Percentiles rank a stretch among this genome's conserved stretches.
These are phyloP conservation scores for Eucalyptus cladocalyx DNA, from an alignment of 345 rosid species.

Conservation along the genomic window DNA sequence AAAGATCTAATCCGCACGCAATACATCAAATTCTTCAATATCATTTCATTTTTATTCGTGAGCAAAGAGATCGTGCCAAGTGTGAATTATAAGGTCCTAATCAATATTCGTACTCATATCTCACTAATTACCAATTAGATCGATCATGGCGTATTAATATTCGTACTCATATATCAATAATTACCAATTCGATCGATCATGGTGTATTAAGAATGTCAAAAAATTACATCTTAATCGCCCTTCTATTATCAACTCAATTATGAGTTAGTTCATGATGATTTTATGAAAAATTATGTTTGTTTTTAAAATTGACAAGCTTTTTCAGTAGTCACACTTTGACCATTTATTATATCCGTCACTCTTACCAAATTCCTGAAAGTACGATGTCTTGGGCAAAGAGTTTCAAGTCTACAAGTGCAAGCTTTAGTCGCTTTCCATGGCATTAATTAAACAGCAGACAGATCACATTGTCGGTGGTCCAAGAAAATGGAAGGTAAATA, in stretches of 20 bases:
- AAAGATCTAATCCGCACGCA: neutral
- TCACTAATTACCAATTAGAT: too few relatives aligned
- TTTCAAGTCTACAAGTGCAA: neutral
- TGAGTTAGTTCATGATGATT: neutral
- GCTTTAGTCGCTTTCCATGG: neutral
- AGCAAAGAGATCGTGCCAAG: neutral
- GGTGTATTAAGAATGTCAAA: accelerated
- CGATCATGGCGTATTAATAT: too few relatives aligned
- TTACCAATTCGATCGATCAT: neutral
- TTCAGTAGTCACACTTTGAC: neutral
- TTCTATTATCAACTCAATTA: neutral
- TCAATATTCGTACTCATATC: too few relatives aligned
- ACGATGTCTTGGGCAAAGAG: neutral
- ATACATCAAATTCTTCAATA: neutral
- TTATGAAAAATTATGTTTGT: neutral
- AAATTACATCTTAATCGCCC: neutral
- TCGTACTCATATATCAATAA: neutral
- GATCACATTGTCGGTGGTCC: neutral
- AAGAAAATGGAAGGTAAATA: neutral
- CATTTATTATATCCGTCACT: neutral
- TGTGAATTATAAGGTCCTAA: neutral
- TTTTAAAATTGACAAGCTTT: neutral
- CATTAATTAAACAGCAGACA: neutral
- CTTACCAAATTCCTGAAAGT: neutral
- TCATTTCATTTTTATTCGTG: neutral